These are phyloP conservation scores for Centaurea solstitialis DNA, from an alignment of 129 eudicot species.

Conservation along the genomic window DNA sequence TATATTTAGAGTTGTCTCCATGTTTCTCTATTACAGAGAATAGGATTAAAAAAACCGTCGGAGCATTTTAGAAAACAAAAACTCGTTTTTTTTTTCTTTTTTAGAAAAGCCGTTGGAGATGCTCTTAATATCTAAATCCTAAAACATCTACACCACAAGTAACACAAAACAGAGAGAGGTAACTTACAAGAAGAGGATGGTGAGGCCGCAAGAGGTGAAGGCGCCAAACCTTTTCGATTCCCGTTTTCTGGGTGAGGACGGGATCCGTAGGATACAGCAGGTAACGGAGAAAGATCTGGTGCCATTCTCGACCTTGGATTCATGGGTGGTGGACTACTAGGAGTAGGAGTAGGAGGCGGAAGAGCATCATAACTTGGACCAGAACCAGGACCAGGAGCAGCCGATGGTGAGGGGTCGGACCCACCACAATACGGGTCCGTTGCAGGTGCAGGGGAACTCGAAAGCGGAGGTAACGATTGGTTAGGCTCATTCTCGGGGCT, in stretches of 20 bases:
- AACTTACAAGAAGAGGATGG: slow-evolving; percentile 63
- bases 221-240: slow-evolving; percentile 30
- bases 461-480: slow-evolving; percentile 38
- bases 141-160: not conserved
- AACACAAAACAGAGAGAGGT: not conserved
- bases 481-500: slow-evolving; percentile 25
- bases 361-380: slow-evolving; percentile 26
- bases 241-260: slow-evolving; percentile 29
- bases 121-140: slow-evolving; percentile 4
- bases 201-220: slow-evolving; percentile 35
- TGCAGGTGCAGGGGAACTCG: slow-evolving; percentile 51
- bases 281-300: slow-evolving; percentile 51
- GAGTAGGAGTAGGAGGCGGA: slow-evolving; percentile 34
- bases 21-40: too few relatives aligned
- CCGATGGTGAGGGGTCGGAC: slow-evolving; percentile 34
- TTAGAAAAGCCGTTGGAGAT: too few relatives aligned
- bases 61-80: too few relatives aligned
- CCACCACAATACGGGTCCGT: slow-evolving; percentile 35
- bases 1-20: too few relatives aligned
- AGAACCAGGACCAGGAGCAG: slow-evolving; percentile 10
- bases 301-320: slow-evolving; percentile 18
- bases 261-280: slow-evolving; percentile 48
- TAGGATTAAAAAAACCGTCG: too few relatives aligned
- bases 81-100: too few relatives aligned
- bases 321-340: slow-evolving; percentile 9